Percentiles rank a stretch among this genome's conserved stretches.
These are phyloP conservation scores for Plasmopara viticola DNA, from an alignment of 352 stramenopile species.

Conservation along the genomic window DNA sequence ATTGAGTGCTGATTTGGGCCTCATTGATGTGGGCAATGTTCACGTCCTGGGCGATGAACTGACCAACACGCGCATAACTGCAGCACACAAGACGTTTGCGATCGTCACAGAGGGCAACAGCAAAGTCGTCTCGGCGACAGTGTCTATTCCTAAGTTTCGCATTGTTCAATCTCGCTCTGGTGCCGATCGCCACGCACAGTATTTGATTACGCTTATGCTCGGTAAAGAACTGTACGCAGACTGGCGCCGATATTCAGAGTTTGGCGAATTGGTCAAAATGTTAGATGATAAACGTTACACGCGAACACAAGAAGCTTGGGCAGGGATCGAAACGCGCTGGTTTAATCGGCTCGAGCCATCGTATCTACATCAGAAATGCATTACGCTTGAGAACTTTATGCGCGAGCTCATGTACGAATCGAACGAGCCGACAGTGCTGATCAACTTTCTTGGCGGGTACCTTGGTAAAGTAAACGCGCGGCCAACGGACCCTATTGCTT, in stretches of 20 bases:
- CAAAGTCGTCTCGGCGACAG: conserved; percentile 70
- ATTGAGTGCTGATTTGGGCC: conserved; percentile 61
- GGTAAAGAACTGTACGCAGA: conserved; percentile 83
- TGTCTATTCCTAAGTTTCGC: conserved; percentile 85
- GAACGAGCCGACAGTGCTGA: conserved; percentile 57
- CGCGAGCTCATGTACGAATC: conserved; percentile 87
- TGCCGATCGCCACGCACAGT: conserved; percentile 78
- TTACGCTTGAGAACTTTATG: conserved; percentile 85
- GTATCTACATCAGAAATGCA: conserved; percentile 85
- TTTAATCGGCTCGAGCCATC: conserved; percentile 84
- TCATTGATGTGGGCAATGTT: conserved; percentile 59
- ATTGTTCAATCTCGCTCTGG: conserved; percentile 81
- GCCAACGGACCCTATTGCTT: conserved; percentile 52
- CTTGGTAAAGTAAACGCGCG: conserved; percentile 74
- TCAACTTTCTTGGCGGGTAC: conserved; percentile 79
- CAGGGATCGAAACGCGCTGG: conserved; percentile 76
- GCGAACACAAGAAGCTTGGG: conserved; percentile 65
- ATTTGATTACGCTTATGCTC: conserved; percentile 83
- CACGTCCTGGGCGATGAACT: conserved; percentile 81
- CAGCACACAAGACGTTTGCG: conserved; percentile 83
- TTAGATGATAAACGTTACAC: conserved; percentile 50
- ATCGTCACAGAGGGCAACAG: conserved; percentile 66
- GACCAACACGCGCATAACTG: conserved; percentile 75
- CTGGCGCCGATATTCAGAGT: conserved; percentile 85
- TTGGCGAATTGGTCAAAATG: conserved; percentile 79